Base-by-base conservation (phyloP, 1,284 basidiomycete genomes). In the Limonomyces culmigenus region DNA sequence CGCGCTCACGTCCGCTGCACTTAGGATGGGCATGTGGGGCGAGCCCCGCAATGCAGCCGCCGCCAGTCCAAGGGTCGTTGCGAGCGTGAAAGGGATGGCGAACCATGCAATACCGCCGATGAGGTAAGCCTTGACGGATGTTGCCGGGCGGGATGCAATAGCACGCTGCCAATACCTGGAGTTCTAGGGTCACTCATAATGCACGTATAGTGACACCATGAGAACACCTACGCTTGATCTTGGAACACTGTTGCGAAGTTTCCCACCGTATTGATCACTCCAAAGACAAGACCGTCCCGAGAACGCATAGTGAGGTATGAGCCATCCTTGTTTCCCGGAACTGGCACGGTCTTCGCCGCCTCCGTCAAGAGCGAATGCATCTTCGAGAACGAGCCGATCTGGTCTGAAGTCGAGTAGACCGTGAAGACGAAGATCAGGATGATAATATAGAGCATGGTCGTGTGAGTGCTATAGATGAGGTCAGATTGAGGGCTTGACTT, bases 61-160 rank as follows among this genome's bases (percentile, higher is more conserved):
- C 5, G 83, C 69, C 2, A 91, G 64, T 8, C 86, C 86, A 16
- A 93, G 67, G 1, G 83, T 86, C 0, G 79, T 86, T 1, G 83
- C 74, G 44, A 83, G 70, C 20, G 70, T 67, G 52, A 87, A 83
- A 0, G 86, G 85, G 39, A 86, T 84, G 1, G 81, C 75, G 48
- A 89, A 83, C 85, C 86, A 88, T 10, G 84, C 79, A 2, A 91
- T 52, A n/a, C 89, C 89, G 34, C 88, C 89, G 16, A 87, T 64
- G 6, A 93, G 59, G 57, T 89, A 95, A 0, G 85, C 89, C 52
- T 84, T 85, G 34, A 89, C 84, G 18, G 79, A 81, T n/a, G 70
- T 78, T 1, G 71, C 72, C 0, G 87, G 88, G 19, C 76, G 64
- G 39, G 74, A 79, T 0, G 89, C 88, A 47, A 93, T 89, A 2